Evolutionary conservation across 1,284 basidiomycete species (phyloP).

Genomic region (Phlebopus sp.): DNA sequence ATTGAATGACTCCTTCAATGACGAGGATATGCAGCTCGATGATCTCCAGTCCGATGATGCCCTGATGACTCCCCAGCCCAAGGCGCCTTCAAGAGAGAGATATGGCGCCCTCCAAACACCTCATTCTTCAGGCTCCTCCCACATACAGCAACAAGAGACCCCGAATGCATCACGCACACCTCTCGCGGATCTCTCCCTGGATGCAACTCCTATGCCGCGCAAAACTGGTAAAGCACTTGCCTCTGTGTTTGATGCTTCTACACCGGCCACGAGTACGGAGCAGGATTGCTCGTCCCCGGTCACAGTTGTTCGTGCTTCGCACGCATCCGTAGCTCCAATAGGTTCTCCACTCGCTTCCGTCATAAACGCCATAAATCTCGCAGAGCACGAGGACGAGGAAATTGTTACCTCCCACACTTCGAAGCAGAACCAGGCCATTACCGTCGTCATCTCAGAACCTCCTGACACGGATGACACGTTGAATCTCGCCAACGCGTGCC

Average conservation of each 20-base stretch:
- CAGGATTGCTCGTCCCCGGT: background rate
- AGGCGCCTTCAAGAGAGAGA: background rate
- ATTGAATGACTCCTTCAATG: background rate
- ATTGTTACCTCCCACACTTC: too few relatives aligned
- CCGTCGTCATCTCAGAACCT: conserved; percentile 4
- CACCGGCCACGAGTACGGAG: background rate
- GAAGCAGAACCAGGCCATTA: background rate
- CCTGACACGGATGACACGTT: background rate
- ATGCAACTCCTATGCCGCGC: conserved; percentile 14
- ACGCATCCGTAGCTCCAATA: conserved; percentile 20
- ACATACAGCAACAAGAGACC: background rate
- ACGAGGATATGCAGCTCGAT: conserved; percentile 1
- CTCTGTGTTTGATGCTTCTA: background rate
- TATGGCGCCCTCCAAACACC: conserved; percentile 3
- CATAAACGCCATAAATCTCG: conserved; percentile 35
- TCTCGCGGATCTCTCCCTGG: conserved; percentile 23
- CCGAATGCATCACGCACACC: conserved; percentile 16
- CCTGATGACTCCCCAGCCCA: conserved; percentile 1
- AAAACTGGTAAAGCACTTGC: conserved; percentile 3
- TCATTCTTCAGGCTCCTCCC: background rate
- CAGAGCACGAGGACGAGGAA: background rate
- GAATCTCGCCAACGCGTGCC: conserved; percentile 1
- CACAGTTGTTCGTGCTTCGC: conserved; percentile 5
- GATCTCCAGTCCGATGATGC: background rate
- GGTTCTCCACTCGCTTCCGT: conserved; percentile 35